A percentile compares a stretch with the other conserved stretches of the same genome.
These are phyloP conservation scores for Platismatia glauca DNA, from an alignment of 495 filamentous ascomycete species.

Conservation along the genomic window DNA sequence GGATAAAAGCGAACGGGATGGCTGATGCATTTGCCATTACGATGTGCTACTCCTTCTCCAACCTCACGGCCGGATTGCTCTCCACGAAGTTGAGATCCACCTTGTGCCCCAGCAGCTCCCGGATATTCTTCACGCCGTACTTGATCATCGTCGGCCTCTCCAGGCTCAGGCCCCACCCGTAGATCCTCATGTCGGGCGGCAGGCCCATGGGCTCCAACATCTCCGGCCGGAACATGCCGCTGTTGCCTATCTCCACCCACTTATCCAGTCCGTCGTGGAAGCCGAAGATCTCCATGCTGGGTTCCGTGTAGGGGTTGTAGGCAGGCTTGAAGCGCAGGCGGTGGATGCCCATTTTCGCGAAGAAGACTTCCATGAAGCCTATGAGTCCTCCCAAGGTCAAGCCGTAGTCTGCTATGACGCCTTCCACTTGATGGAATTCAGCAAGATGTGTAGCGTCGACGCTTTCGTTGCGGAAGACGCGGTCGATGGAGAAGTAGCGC, in stretches of 20 bases:
- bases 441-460: conserved; percentile 95
- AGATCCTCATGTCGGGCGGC: conserved; percentile 77
- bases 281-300: conserved; percentile 92
- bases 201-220: conserved; percentile 89
- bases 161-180: conserved; percentile 83
- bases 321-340: conserved; percentile 89
- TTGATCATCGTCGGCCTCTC: conserved; percentile 99
- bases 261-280: conserved; percentile 84
- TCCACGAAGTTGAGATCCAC: conserved; percentile 79
- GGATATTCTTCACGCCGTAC: conserved; percentile 64
- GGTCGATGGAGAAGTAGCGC: conserved; percentile 93
- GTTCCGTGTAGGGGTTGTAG: conserved; percentile 99
- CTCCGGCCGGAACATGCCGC: conserved; percentile 95
- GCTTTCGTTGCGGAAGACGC: conserved; percentile 92
- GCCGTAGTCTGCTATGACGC: conserved; percentile 92
- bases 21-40: neutral
- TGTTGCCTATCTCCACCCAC: conserved; percentile 95
- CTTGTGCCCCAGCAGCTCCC: conserved; percentile 77
- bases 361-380: conserved; percentile 96
- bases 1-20: neutral
- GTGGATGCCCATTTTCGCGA: conserved; percentile 86
- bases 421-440: conserved; percentile 98
- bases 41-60: conserved; percentile 41
- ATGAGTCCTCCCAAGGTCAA: conserved; percentile 87
- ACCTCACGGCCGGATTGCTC: conserved; percentile 69